Evolutionary conservation across 2,329 filamentous ascomycete species (phyloP).

Genomic region (Zymoseptoria passerinii): DNA sequence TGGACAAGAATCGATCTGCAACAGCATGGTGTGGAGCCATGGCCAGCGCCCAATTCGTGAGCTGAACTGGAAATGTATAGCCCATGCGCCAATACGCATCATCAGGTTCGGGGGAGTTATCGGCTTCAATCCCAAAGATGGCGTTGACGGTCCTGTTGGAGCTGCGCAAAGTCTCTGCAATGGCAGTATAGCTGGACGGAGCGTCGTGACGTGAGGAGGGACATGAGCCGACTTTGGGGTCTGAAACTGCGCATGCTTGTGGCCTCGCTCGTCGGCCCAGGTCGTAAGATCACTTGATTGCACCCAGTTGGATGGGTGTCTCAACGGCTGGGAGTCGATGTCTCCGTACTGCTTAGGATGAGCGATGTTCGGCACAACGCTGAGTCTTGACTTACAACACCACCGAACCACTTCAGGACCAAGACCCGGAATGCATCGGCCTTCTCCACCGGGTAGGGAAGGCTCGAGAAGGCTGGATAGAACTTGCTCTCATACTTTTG

Average conservation of each 20-base stretch:
- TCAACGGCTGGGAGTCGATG: neutral
- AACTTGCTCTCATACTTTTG: conserved; percentile 3
- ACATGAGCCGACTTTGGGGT: neutral
- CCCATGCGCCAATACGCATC: conserved; percentile 7
- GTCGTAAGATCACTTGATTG: neutral
- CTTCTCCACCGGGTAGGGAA: conserved; percentile 7
- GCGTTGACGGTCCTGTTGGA: conserved; percentile 1
- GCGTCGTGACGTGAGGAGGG: neutral
- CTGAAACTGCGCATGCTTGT: neutral
- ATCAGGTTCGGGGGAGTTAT: conserved; percentile 5
- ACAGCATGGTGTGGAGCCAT: conserved; percentile 3
- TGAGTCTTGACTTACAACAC: conserved; percentile 1
- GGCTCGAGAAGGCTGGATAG: neutral
- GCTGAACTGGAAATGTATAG: conserved; percentile 4
- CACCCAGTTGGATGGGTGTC: neutral
- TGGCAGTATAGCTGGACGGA: neutral
- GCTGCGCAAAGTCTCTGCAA: neutral
- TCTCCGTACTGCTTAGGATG: neutral
- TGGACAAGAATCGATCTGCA: neutral
- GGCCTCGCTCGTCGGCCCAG: neutral
- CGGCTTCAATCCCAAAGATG: conserved; percentile 6
- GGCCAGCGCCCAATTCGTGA: conserved; percentile 7
- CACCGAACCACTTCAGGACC: conserved; percentile 7
- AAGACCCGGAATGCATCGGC: conserved; percentile 3
- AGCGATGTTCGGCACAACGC: neutral